Evolutionary conservation across 345 rosid species (phyloP).

Genomic region (Euphorbia peplus): DNA sequence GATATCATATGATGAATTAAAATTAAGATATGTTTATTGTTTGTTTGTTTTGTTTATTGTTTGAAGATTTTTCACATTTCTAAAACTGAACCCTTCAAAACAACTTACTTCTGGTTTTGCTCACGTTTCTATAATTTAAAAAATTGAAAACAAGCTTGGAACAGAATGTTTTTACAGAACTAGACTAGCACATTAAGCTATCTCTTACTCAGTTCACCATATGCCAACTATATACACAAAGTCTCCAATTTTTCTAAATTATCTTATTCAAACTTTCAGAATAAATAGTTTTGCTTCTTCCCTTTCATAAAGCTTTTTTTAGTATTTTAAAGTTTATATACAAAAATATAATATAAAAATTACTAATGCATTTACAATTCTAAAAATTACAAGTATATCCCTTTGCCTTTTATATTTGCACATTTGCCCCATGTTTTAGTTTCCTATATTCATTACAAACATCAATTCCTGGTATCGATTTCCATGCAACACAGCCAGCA

Average conservation of each 20-base stretch:
- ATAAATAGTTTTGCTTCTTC: not conserved
- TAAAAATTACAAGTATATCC: not conserved
- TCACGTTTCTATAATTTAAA: no score
- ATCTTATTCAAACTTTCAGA: not conserved
- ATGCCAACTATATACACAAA: not conserved
- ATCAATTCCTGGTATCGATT: not conserved
- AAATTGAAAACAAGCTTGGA: no score
- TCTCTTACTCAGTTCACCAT: not conserved
- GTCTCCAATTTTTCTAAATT: no score
- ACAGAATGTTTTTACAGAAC: not conserved
- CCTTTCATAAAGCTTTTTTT: not conserved
- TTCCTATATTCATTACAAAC: not conserved
- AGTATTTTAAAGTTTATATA: no score
- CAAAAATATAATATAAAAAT: no score
- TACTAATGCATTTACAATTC: not conserved
- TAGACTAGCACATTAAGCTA: not conserved
- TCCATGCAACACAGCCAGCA: not conserved
- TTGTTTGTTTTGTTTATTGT: no score
- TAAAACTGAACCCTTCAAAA: no score
- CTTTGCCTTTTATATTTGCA: no score
- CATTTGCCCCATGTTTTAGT: not conserved
- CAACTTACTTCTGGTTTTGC: no score
- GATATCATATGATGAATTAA: not conserved
- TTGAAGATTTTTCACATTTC: not conserved
- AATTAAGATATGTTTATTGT: not conserved